Evolutionary conservation across 306 rosid genomes (phyloP).

Genomic region (Vachellia pachyceras): DNA sequence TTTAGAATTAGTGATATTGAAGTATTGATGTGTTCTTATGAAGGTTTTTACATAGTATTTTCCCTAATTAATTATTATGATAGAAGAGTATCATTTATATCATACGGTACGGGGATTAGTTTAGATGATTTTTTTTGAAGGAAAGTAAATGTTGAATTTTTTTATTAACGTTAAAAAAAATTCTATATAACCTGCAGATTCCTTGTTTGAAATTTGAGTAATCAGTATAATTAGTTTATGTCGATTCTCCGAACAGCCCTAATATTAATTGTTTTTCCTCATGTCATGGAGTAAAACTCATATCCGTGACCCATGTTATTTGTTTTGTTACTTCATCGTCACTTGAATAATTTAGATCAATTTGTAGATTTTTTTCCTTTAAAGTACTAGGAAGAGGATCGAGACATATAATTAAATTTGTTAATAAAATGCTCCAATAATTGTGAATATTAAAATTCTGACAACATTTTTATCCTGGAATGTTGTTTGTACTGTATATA

Average conservation of each 20-base stretch:
- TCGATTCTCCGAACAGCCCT: background rate
- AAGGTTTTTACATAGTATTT: too few species aligned
- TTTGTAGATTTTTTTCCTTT: background rate
- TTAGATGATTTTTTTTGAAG: too few species aligned
- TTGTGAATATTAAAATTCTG: background rate
- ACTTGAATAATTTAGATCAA: background rate
- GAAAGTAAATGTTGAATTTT: too few species aligned
- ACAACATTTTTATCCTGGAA: conserved; percentile 1
- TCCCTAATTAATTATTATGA: too few species aligned
- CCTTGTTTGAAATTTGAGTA: conserved; percentile 8
- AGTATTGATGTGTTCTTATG: too few species aligned
- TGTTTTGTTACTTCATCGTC: background rate
- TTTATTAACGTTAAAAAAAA: too few species aligned
- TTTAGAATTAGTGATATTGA: too few species aligned
- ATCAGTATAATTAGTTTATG: background rate
- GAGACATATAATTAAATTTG: background rate
- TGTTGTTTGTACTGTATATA: background rate
- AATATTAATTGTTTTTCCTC: background rate
- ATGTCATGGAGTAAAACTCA: background rate
- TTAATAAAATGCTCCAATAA: background rate
- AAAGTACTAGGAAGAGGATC: background rate
- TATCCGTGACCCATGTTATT: background rate
- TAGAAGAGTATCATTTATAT: too few species aligned
- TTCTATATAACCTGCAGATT: background rate
- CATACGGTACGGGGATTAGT: too few species aligned